Evolutionary conservation across 139 green algal genomes (phyloP).

Genomic region (Coccomyxa sp.): DNA sequence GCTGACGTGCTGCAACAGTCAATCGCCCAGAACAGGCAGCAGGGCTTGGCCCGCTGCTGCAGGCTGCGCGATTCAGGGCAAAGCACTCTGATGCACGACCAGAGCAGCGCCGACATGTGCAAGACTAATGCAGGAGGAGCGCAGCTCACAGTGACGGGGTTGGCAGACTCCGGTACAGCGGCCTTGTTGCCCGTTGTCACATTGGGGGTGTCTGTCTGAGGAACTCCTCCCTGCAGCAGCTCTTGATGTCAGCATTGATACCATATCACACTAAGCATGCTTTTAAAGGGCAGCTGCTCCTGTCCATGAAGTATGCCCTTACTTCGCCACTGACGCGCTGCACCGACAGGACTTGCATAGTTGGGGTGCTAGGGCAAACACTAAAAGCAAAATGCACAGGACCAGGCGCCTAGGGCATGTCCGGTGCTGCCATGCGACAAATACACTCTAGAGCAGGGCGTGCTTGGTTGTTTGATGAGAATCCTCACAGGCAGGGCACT

Average conservation of each 20-base stretch:
- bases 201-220: background rate
- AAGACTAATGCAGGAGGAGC: background rate
- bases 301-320: background rate
- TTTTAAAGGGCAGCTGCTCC: background rate
- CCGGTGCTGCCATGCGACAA: background rate
- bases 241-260: background rate
- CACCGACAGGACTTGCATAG: no score
- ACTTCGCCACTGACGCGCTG: background rate
- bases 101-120: background rate
- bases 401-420: no score
- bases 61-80: no score
- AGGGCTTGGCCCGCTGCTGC: no score
- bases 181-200: background rate
- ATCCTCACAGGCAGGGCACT: background rate
- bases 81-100: no score
- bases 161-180: background rate
- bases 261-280: no score
- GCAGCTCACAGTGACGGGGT: background rate
- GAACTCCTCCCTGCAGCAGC: background rate
- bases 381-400: no score
- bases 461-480: background rate
- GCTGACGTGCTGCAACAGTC: no score
- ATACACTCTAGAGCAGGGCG: background rate
- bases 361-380: no score
- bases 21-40: no score